Conservation (phyloP, 306 rosid genomes). For the Gleditsia sinensis region DNA sequence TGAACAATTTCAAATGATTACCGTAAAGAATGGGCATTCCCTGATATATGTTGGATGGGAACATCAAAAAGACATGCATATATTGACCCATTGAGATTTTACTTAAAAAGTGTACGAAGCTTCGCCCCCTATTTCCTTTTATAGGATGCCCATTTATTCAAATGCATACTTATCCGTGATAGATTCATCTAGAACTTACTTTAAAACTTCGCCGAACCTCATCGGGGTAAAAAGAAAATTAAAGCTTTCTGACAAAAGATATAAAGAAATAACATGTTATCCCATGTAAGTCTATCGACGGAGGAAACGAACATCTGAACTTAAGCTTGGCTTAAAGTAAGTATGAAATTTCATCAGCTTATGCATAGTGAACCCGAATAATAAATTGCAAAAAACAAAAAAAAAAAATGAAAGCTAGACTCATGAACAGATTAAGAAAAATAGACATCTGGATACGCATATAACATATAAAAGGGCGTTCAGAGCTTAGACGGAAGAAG, state of each 20-base stretch:
- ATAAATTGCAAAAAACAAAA: neutral
- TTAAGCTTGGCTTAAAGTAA: neutral
- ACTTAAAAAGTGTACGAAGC: neutral
- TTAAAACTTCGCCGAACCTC: neutral
- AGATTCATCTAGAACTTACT: neutral
- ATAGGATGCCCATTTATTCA: neutral
- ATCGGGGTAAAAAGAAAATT: neutral
- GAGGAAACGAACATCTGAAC: neutral
- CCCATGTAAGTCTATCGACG: neutral
- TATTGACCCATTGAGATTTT: neutral
- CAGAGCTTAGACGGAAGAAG: neutral
- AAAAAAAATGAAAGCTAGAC: neutral
- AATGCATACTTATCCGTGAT: neutral
- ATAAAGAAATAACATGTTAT: neutral
- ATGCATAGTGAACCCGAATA: neutral
- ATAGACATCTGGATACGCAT: neutral
- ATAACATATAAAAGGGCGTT: neutral
- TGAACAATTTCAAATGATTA: neutral
- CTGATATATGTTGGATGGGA: neutral
- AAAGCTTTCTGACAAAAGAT: neutral
- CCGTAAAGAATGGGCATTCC: neutral
- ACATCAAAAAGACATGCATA: neutral
- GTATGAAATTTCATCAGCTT: constrained; percentile 5
- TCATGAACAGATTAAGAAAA: neutral
- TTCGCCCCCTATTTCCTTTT: neutral